phyloP scores from a whole-genome alignment of 2,329 filamentous ascomycete species.

The Fusarium zealandicum region DNA sequence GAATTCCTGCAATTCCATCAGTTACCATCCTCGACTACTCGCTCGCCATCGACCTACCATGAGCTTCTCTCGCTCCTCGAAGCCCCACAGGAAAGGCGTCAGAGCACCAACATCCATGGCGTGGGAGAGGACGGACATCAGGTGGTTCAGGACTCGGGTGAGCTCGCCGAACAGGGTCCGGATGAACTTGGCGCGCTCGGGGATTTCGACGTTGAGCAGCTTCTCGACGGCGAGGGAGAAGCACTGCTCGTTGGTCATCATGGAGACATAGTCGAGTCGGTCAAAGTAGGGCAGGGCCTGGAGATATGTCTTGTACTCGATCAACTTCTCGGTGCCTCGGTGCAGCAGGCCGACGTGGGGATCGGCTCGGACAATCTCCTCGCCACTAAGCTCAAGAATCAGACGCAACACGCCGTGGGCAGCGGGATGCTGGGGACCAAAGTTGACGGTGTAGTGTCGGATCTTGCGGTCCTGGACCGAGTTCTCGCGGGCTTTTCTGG shows the following conservation, averaged over 20 bases:
- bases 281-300: slow-evolving; percentile 99
- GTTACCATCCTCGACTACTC: not conserved
- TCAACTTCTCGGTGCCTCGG: slow-evolving; percentile 98
- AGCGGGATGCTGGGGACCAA: slow-evolving; percentile 97
- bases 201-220: slow-evolving; percentile 94
- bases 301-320: slow-evolving; percentile 99
- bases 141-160: slow-evolving; percentile 91
- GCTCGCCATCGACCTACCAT: slow-evolving; percentile 72
- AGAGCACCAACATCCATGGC: slow-evolving; percentile 98
- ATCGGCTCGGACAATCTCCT: slow-evolving; percentile 96
- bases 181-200: slow-evolving; percentile 95
- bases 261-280: slow-evolving; percentile 97
- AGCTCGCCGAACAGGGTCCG: slow-evolving; percentile 95
- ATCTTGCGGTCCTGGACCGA: slow-evolving; percentile 77
- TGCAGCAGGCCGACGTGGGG: slow-evolving; percentile 97
- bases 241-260: slow-evolving; percentile 99
- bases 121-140: slow-evolving; percentile 97
- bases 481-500: slow-evolving; percentile 57
- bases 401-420: slow-evolving; percentile 97
- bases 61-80: slow-evolving; percentile 99
- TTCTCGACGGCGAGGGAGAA: slow-evolving; percentile 97
- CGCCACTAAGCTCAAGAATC: slow-evolving; percentile 96
- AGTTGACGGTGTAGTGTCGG: slow-evolving; percentile 99
- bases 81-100: slow-evolving; percentile 98
- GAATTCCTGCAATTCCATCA: slow-evolving; percentile 75